Evolutionary conservation across 805 yeast genomes (phyloP), one percentile per base, ranked within the genome.

Genomic region (Ogataea pignaliae): DNA sequence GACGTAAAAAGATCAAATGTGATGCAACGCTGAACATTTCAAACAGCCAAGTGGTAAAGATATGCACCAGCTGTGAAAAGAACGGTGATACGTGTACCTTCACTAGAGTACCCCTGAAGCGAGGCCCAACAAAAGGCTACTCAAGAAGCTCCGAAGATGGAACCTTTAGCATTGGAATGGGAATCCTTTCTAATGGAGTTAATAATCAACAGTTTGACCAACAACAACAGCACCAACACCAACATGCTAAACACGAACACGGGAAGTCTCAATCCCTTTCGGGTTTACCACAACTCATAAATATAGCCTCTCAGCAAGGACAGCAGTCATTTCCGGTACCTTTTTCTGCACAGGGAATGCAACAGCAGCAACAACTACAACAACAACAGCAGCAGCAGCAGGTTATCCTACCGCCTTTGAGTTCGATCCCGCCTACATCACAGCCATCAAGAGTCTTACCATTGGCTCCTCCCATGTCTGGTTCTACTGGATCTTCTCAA

Each of bases 81-180:
- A 78, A 72, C 53, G 72, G 71, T 38, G 88, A 83, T 38, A 58
- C 56, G 2, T 85, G 95, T 60, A 70, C 83, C 2, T 85, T 84
- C 58, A 81, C 82, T 17, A 68, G 91, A 40, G 72, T 81, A 2
- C 95, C 90, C 0, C 60, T 85, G 59, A 85, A 85, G 54, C 66
- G 95, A 52, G 95, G 95, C 0, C 95, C 95, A 0, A 73, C 84
- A 1, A 85, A 84, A 55, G 91, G 91, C 1, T 82, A 78, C 39
- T 53, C 54, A 2, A 61, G 56, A 39, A 36, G 14, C 51, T 68
- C 71, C n/a, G 64, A 73, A 40, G 76, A 69, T 43, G 54, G 36
- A 3, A 33, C 17, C 16, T 34, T 34, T 17, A 9, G n/a, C n/a
- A 13, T 29, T 34, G 30, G n/a, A 9, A 21, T 36, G 41, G 44